A percentile compares a stretch with the other conserved stretches of the same genome.
Conservation (phyloP, 208 protist genomes). For the Porcisia deanei region DNA sequence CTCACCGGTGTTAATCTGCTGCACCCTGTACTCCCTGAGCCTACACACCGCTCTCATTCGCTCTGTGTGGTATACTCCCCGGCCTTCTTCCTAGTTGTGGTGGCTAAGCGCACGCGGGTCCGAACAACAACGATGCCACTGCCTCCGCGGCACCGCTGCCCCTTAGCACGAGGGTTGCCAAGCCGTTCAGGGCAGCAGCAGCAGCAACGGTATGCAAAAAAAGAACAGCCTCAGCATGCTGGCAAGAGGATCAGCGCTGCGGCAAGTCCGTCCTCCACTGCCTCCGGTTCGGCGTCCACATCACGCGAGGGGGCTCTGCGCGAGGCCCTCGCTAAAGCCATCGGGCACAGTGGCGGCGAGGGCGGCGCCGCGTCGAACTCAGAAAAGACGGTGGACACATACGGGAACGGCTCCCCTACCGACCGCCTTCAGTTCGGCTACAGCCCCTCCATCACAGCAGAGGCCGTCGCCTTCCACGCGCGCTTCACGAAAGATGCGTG, state of each 20-base stretch:
- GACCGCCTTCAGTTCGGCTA: conserved; percentile 91
- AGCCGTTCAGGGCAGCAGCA: not conserved
- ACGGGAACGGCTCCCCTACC: conserved; percentile 77
- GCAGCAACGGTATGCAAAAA: conserved; percentile 15
- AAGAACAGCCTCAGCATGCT: conserved; percentile 6
- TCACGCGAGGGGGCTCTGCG: conserved; percentile 38
- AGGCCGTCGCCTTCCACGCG: conserved; percentile 80
- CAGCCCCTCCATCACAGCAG: conserved; percentile 58
- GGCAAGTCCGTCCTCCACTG: conserved; percentile 2
- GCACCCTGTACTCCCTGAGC: not conserved
- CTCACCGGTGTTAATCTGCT: not conserved
- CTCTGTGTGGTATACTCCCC: not conserved
- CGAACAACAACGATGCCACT: conserved; percentile 9
- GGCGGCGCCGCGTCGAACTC: not conserved
- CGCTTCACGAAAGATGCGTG: conserved; percentile 46
- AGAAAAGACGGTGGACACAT: conserved; percentile 41
- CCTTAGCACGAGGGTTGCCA: conserved; percentile 2
- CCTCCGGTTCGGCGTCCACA: conserved; percentile 3
- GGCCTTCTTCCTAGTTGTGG: not conserved
- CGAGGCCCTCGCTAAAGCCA: conserved; percentile 39
- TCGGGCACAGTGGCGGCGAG: conserved; percentile 18
- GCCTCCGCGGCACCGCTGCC: conserved; percentile 14
- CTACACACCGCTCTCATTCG: not conserved
- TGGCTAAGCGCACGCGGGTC: not conserved
- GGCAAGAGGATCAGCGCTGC: conserved; percentile 9